phyloP scores from a whole-genome alignment of 495 filamentous ascomycete species.

The Podospora sp. region DNA sequence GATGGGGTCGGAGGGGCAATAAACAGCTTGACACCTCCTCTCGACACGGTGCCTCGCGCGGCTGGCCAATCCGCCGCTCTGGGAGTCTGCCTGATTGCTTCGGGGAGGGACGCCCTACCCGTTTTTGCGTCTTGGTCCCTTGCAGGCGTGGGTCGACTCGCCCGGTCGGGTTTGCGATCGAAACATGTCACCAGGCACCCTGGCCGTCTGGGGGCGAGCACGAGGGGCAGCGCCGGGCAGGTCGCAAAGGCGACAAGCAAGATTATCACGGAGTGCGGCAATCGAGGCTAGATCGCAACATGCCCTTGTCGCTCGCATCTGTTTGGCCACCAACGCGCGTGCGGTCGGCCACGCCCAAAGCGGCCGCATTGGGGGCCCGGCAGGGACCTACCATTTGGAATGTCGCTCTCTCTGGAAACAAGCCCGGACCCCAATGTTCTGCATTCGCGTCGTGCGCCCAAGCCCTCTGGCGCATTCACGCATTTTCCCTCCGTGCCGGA shows the following conservation, averaged over 20 bases:
- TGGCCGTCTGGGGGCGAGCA: constrained; percentile 5
- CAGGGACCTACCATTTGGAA: neutral
- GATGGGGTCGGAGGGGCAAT: constrained; percentile 6
- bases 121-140: constrained; percentile 27
- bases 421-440: neutral
- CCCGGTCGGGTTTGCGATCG: constrained; percentile 13
- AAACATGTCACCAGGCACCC: constrained; percentile 23
- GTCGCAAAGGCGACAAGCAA: constrained; percentile 14
- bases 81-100: neutral
- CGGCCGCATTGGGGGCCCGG: neutral
- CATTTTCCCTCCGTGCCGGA: neutral
- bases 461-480: neutral
- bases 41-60: neutral
- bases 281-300: constrained; percentile 18
- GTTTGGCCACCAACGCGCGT: constrained; percentile 23
- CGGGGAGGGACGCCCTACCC: constrained; percentile 24
- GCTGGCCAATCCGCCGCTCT: constrained; percentile 12
- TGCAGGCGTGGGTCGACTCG: constrained; percentile 21
- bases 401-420: neutral
- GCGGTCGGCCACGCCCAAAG: neutral
- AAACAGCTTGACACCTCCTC: constrained; percentile 13
- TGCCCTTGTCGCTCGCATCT: constrained; percentile 24
- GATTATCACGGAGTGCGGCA: constrained; percentile 14
- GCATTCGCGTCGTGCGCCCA: neutral
- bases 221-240: constrained; percentile 11